Evolutionary conservation across 2,329 filamentous ascomycete species (phyloP), one percentile per base, ranked within the genome.

Genomic region (Arthrinium puccinioides): DNA sequence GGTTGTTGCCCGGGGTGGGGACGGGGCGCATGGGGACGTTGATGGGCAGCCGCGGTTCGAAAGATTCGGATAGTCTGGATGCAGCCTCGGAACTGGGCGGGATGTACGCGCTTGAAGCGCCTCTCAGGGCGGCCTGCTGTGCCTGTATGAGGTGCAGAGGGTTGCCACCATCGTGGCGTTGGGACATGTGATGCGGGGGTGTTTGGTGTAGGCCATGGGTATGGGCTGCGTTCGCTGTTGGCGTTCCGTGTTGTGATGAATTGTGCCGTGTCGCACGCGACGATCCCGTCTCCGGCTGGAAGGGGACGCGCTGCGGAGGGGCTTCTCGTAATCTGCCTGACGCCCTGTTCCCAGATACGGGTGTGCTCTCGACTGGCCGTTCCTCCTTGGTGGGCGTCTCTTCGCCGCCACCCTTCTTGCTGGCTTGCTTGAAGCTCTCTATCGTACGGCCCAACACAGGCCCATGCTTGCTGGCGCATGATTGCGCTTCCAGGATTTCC

Each of bases 291-390:
- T 94, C 87, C 21, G 87, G 87, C 55, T 92, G 86, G 59, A 90
- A 94, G 36, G 92, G 80, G 36, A 89, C 79, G 44, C 87, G 74
- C 54, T 89, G 87, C 1, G 87, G 82, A 20, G 87, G 87, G n/a
- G 86, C 85, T 57, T 92, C 85, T 46, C 87, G 74, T 35, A 89
- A 66, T 25, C 79, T 82, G 44, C 80, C 66, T 3, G 77, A 80
- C 14, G 74, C 75, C 43, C 78, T 67, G 25, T 70, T 69, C 29
- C 67, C 72, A 4, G 74, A 75, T 9, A 66, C 64, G 3, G 64
- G 64, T 4, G 59, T 57, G 36, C 46, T 74, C 42, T 75, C 70
- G 16, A 62, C 61, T 8, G 76, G 75, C 14, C 76, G 79, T 15
- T 70, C 72, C 42, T 80, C 76, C 45, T 79, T 74, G 13, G 71